A percentile compares a stretch with the other conserved stretches of the same genome.
Evolutionary conservation across 305 asterid species (phyloP).

Genomic region (Solanum hybrid): DNA sequence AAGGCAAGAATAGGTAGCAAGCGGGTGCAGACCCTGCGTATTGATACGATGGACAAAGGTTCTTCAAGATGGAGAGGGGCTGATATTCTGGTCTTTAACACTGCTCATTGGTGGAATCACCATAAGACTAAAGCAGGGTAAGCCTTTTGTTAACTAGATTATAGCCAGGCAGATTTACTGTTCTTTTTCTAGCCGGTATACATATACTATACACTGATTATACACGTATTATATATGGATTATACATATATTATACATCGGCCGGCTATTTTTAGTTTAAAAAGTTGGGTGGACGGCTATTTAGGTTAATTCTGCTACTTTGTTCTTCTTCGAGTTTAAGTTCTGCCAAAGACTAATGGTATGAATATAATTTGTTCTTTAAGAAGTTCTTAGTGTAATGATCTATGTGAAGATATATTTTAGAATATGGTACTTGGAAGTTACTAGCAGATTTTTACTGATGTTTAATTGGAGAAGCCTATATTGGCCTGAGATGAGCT

Average conservation of each 20-base stretch:
- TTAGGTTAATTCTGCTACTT: neutral
- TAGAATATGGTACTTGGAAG: neutral
- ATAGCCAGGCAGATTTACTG: neutral
- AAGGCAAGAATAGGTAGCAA: constrained; percentile 73
- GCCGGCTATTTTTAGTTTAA: neutral
- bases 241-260: neutral
- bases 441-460: neutral
- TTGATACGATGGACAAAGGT: constrained; percentile 73
- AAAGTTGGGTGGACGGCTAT: neutral
- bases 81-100: constrained; percentile 78
- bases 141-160: neutral
- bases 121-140: constrained; percentile 86
- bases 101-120: constrained; percentile 98
- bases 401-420: neutral
- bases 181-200: neutral
- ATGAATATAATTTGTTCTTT: neutral
- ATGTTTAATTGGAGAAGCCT: neutral
- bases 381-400: neutral
- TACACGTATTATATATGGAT: neutral
- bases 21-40: constrained; percentile 58
- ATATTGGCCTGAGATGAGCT: neutral
- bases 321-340: neutral
- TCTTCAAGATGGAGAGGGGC: constrained; percentile 92
- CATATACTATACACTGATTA: neutral
- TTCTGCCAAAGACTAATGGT: neutral